phyloP scores from a whole-genome alignment of 768 basidiomycete species.

The Tylopilus intermedius region DNA sequence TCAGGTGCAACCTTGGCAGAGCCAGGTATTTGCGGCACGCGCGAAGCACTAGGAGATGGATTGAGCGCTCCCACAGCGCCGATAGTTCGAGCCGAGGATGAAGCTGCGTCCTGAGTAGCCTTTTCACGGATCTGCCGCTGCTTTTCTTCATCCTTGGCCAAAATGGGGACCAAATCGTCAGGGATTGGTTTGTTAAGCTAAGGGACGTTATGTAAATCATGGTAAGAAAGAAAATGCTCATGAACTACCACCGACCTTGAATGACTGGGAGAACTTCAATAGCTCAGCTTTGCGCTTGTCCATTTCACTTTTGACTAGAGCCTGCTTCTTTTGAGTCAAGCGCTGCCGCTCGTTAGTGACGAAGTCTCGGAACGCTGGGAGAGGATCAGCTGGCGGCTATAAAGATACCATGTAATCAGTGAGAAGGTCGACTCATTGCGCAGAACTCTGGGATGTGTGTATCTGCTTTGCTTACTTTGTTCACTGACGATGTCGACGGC shows the following conservation, averaged over 20 bases:
- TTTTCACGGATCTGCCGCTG: slow-evolving; percentile 80
- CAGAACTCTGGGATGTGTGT: not conserved
- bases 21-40: slow-evolving; percentile 31
- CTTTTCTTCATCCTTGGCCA: slow-evolving; percentile 92
- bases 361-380: slow-evolving; percentile 87
- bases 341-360: slow-evolving; percentile 89
- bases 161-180: slow-evolving; percentile 85
- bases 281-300: slow-evolving; percentile 92
- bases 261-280: slow-evolving; percentile 86
- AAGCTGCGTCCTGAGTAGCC: slow-evolving; percentile 61
- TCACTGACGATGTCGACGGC: slow-evolving; percentile 40
- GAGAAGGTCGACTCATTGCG: slow-evolving; percentile 2
- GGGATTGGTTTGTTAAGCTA: slow-evolving; percentile 94
- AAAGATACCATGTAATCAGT: slow-evolving; percentile 3
- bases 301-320: slow-evolving; percentile 86
- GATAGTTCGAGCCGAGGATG: slow-evolving; percentile 65
- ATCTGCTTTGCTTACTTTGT: slow-evolving; percentile 42
- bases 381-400: slow-evolving; percentile 67
- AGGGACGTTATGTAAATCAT: not conserved
- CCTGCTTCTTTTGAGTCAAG: slow-evolving; percentile 85
- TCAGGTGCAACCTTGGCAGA: slow-evolving; percentile 30
- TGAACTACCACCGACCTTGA: slow-evolving; percentile 65
- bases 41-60: slow-evolving; percentile 45
- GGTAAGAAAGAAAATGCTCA: not conserved
- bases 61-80: slow-evolving; percentile 41